Evolutionary conservation across 805 yeast genomes (phyloP), one percentile per base, ranked within the genome.

Genomic region (Cyberlindnera nakhonratchasimensis): DNA sequence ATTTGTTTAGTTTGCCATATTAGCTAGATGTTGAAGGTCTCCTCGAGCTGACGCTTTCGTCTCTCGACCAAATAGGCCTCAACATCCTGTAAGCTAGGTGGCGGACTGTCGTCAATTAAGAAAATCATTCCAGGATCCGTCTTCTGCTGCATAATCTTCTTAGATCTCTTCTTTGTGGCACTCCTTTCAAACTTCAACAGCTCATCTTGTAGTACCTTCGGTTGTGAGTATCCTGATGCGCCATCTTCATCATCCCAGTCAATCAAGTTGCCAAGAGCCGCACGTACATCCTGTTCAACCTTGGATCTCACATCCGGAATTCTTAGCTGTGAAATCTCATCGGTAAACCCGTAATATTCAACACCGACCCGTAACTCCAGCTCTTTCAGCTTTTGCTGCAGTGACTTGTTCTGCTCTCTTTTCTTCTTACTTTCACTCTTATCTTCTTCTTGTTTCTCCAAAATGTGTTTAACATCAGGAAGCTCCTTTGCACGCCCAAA

Each of bases 401-500:
- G 50, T 16, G 52, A 46, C 39, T 46, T 42, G n/a, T 41, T 45
- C 29, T 46, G 50, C 24, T 44, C 53, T 25, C 39, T 31, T 12
- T 50, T 37, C 12, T 40, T 37, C 20, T 50, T 51, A 19, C 37
- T 50, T 18, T 36, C 49, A 12, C 45, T 53, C 46, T 45, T 54
- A 33, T 54, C 58, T 41, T 47, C 45, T 20, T 43, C 46, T 23
- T 69, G 62, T 30, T 66, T 59, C 39, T 68, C 67, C 16, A 79
- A 47, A 18, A 75, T 47, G 44, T 71, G 71, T 39, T 71, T 66
- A 7, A 84, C 90, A 47, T 86, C 96, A 0, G 88, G 84, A 8
- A 89, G 63, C 33, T 87, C 91, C 39, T 77, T 70, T 0, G 96
- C 96, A 37, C 96, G 64, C 0, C 97, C 97, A 63, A 79, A 90